Evolutionary conservation across 2,329 filamentous ascomycete genomes (phyloP).

Genomic region (Penicillium sp.): DNA sequence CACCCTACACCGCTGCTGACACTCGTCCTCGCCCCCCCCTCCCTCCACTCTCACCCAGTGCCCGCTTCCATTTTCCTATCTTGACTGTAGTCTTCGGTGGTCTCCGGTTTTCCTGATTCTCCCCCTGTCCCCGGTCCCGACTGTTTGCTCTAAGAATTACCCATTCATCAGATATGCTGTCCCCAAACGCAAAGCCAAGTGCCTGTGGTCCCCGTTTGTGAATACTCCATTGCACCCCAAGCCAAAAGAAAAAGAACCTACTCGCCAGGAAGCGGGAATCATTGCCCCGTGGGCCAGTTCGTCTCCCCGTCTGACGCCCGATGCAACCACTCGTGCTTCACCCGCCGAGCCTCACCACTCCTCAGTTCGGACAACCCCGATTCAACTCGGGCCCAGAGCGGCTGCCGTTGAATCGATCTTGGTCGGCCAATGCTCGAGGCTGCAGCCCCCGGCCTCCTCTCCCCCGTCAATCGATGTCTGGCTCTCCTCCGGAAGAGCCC

Average conservation of each 20-base stretch:
- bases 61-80: slow-evolving; percentile 7
- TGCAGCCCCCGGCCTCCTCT: slow-evolving; percentile 41
- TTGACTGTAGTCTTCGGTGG: too few species aligned
- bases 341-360: slow-evolving; percentile 36
- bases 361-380: slow-evolving; percentile 38
- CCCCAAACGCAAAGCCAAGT: slow-evolving; percentile 21
- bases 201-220: slow-evolving; percentile 26
- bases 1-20: slow-evolving; percentile 16
- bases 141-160: slow-evolving; percentile 3
- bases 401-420: slow-evolving; percentile 34
- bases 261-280: background rate
- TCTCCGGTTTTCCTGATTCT: slow-evolving; percentile 9
- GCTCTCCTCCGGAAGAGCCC: slow-evolving; percentile 39
- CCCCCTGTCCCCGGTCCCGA: slow-evolving; percentile 6
- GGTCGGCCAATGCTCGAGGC: slow-evolving; percentile 39
- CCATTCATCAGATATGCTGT: slow-evolving; percentile 31
- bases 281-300: slow-evolving; percentile 16
- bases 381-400: slow-evolving; percentile 36
- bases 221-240: slow-evolving; percentile 13
- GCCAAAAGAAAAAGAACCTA: background rate
- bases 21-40: slow-evolving; percentile 8
- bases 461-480: slow-evolving; percentile 45
- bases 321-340: slow-evolving; percentile 45
- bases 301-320: slow-evolving; percentile 23
- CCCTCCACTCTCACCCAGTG: too few species aligned